Base-by-base conservation (phyloP, 306 rosid species). In the Trifolium dubium region DNA sequence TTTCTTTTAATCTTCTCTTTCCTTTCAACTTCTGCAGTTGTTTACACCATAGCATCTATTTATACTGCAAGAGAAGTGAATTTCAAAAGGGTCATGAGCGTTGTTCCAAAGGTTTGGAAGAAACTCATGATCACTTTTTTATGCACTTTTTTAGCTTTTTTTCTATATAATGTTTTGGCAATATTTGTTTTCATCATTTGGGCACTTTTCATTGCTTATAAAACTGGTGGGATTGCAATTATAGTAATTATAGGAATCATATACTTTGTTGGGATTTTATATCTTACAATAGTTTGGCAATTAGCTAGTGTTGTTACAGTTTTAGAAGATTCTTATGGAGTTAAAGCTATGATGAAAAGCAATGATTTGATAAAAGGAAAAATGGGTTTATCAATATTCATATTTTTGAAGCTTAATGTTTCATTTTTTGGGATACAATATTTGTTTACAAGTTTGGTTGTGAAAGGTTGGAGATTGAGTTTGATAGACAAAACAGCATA, bases 261-360 rank as follows among this genome's bases (percentile, higher is more conserved):
- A 0, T 89, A 79, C 58, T 4, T 81, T 4, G 72, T 40, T 2
- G 98, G 98, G 14, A n/a, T 77, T 8, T 64, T 86, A 10, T 93
- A 86, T 76, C 28, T 93, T 13, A 43, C 86, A 6, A 32, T 87
- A 14, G 43, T 88, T 18, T 93, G 98, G 98, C 96, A 88, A 14
- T 18, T 93, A 14, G 89, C 98, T 0, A 84, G 82, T 53, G 98
- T 86, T 18, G 86, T 93, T 4, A 77, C 89, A 0, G 93, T 93
- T 56, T 71, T 93, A 9, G 98, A 93, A 62, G 93, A 93, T 18
- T 64, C 71, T 0, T 82, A 54, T 6, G 98, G 98, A 17, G 3
- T 91, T 10, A 7, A n/a, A 39, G 98, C 98, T 17, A 85, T 93
- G 98, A 30, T 5, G 63, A 93, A 89, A 72, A 86, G 96, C 83